Base-by-base conservation (phyloP, 2,329 filamentous ascomycete species). In the Curvularia spicifera region DNA sequence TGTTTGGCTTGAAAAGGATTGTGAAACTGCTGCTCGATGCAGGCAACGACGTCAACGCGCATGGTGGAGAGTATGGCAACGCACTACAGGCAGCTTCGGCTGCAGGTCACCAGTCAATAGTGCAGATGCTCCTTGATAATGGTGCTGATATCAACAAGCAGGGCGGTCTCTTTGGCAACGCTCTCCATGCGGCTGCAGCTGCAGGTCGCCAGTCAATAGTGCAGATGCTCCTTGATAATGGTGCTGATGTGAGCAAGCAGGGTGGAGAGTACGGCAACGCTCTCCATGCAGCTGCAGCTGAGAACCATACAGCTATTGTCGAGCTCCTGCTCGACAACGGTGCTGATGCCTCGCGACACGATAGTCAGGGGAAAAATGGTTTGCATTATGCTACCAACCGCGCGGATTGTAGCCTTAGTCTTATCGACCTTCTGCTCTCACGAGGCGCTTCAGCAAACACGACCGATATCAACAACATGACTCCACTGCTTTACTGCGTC, bases 71-170 rank as follows among this genome's bases (percentile, higher is more conserved):
- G 5, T 9, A 31, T 50, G 53, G 63, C 52, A 62, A 64, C 58
- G 65, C 65, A 59, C 62, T 72, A 2, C 61, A 69, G 15, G 57
- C 60, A 49, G 71, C 72, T 60, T 65, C 64, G 57, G 18, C 5
- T 26, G 6, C 15, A 56, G 66, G 67, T 44, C 47, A 70, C 50
- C 31, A 65, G 28, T 24, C 60, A 26, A 51, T 71, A 9, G 70
- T 72, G 0, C 45, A 58, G 53, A 6, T 62, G 33, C 51, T 69
- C 35, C 51, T 67, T 18, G 45, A 64, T 0, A 45, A 47, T 9
- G 61, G 58, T 44, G 58, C 65, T 9, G 49, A 65, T 1, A 37
- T 66, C 33, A 63, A 69, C 48, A 44, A 45, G 5, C 51, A 65
- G 35, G 49, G 53, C 54, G 55, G 63, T 40, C 61, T 61, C 26